Percentiles rank a stretch among this genome's conserved stretches.
These are phyloP conservation scores for Agarophyton chilense DNA, from an alignment of 23 red algal genomes.

Conservation along the genomic window DNA sequence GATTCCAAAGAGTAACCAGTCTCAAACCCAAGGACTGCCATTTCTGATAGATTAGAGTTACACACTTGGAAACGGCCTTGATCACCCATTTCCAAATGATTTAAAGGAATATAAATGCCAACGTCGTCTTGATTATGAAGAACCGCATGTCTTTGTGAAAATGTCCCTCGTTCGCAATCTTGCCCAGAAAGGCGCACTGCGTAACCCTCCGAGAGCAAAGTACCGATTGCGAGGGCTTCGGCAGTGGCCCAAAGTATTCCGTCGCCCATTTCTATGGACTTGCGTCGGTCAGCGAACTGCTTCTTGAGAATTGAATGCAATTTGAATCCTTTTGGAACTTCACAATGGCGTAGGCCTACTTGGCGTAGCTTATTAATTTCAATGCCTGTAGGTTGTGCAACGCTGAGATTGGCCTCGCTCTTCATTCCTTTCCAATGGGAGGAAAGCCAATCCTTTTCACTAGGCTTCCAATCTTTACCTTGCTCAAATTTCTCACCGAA, in stretches of 20 bases:
- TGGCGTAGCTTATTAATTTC: conserved; percentile 70
- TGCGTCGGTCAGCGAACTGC: conserved; percentile 80
- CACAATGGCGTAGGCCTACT: conserved; percentile 75
- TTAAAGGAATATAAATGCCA: conserved; percentile 76
- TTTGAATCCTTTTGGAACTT: conserved; percentile 86
- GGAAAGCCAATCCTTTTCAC: conserved; percentile 89
- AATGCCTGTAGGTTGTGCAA: conserved; percentile 81
- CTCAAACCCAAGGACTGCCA: conserved; percentile 98
- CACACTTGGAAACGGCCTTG: conserved; percentile 87
- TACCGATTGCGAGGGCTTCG: conserved; percentile 91
- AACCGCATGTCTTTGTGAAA: conserved; percentile 95
- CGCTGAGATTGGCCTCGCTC: conserved; percentile 66
- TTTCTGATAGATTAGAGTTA: conserved; percentile 98
- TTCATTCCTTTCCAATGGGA: conserved; percentile 98
- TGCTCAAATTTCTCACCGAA: conserved; percentile 78
- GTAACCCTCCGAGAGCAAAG: conserved; percentile 86
- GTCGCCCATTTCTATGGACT: conserved; percentile 82
- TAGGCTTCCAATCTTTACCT: conserved; percentile 83
- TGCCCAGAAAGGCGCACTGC: conserved; percentile 93
- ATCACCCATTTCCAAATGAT: conserved; percentile 75
- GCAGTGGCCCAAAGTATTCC: conserved; percentile 97
- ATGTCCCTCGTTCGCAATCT: conserved; percentile 98
- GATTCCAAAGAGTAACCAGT: conserved; percentile 95
- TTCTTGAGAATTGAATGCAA: conserved; percentile 87
- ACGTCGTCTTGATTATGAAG: conserved; percentile 86